Evolutionary conservation across 208 protist species (phyloP), one percentile per base, ranked within the genome.

Genomic region (Leishmania arabica): DNA sequence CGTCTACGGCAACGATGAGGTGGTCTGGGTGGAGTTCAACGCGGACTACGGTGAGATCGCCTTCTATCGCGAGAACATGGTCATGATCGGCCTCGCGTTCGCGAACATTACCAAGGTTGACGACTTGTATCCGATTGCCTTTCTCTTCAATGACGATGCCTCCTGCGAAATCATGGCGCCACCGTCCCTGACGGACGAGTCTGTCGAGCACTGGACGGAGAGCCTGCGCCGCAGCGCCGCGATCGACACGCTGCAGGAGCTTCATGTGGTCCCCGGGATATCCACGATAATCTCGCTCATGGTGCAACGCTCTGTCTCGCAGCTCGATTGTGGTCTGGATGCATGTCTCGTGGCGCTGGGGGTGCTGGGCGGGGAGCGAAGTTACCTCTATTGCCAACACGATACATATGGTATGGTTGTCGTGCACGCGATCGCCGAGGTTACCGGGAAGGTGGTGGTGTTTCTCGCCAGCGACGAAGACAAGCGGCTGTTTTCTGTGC

Each of bases 21-120:
- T 90, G 37, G 91, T 98, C 15, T 98, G 95, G 93, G 87, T 98
- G 4, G 92, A 98, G 84, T 89, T 95, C n/a, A 96, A 98, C 81
- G 91, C 93, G 0, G 95, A 96, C 74, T 73, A 87, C 34, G 93
- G 95, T 49, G 92, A 97, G 64, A 96, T 97, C 65, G 91, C 88
- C 64, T 97, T 95, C 66, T 98, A 96, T 82, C 87, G 95, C n/a
- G 93, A 96, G 37, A 89, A 93, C 51, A 96, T 96, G 90, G 71
- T 89, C 13, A 86, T 94, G 56, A 96, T 96, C 72, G 95, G 95
- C 11, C 87, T 96, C 37, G 95, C 92, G 8, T 98, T 98, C 84
- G 90, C 89, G 42, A 95, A 94, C 73, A 90, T 98, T 75, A 82
- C 89, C 15, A 80, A 79, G 62, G 84, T 89, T 9, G 91, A 96